Percentiles rank a stretch among this genome's conserved stretches.
Evolutionary conservation across 306 rosid species (phyloP).

Genomic region (Cucumis melo): DNA sequence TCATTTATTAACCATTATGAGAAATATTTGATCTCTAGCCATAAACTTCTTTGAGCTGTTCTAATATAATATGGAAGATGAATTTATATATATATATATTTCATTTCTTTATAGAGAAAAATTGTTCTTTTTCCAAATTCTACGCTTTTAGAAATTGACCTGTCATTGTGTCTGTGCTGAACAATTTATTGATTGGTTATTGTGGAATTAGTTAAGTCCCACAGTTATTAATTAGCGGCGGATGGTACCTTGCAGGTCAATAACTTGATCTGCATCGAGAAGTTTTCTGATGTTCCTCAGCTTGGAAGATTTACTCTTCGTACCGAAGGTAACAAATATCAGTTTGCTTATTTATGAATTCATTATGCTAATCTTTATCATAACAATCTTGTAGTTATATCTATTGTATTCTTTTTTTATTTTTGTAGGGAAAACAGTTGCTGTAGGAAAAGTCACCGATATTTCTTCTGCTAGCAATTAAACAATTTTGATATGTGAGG

Average conservation of each 20-base stretch:
- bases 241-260: slow-evolving; percentile 36
- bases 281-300: slow-evolving; percentile 65
- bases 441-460: slow-evolving; percentile 76
- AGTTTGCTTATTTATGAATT: neutral
- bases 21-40: too few relatives aligned
- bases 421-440: slow-evolving; percentile 80
- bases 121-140: too few relatives aligned
- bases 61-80: too few relatives aligned
- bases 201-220: neutral
- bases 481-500: slow-evolving; percentile 63
- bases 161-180: neutral
- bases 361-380: neutral
- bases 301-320: slow-evolving; percentile 99
- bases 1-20: too few relatives aligned
- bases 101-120: too few relatives aligned
- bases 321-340: slow-evolving; percentile 55
- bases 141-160: neutral
- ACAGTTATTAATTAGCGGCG: neutral
- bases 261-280: slow-evolving; percentile 62
- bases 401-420: neutral
- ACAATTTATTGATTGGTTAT: neutral
- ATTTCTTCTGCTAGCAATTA: slow-evolving; percentile 22
- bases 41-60: too few relatives aligned
- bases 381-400: slow-evolving; percentile 2
- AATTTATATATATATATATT: too few relatives aligned